Base-by-base conservation (phyloP, 192 early-diverging fungal species). In the Podila minutissima region DNA sequence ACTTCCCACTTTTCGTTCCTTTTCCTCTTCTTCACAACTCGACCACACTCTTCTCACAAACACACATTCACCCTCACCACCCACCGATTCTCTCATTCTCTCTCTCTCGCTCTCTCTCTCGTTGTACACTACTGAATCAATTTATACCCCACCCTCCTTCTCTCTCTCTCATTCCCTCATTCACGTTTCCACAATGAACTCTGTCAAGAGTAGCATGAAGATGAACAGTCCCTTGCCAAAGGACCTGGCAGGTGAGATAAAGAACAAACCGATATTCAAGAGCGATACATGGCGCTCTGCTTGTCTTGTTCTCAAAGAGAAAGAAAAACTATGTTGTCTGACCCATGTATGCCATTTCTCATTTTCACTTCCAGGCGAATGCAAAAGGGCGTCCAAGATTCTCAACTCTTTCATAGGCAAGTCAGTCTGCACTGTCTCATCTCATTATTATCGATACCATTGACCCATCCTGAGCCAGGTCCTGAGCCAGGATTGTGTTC, bases 391-490 rank as follows among this genome's bases (percentile, higher is more conserved):
- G 1, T 67, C 87, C 38, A 86, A 86, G 68, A 88, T 88, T 55
- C 73, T 88, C 26, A 86, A 88, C 60, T 84, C 83, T 71, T 88
- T 88, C 32, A 73, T 88, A 59, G 86, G 86, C 82, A 85, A 72
- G 74, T 75, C 33, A 9, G 4, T 59, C 26, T 46, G 53, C 1
- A 55, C 53, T 24, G 4, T 19, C 24, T 61, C 38, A 9, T 41
- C 35, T 41, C 35, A 12, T 17, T 60, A n/a, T 38, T 28, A 32
- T 58, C 26, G 49, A 46, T 17, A 17, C 41, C 12, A 46, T 46
- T 46, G 41, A 4, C 13, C 15, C 41, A 46, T 46, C 12, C 3
- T 3, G 15, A 11, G 15, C 41, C 41, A 46, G 41, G 41, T 46
- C 12, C 3, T 3, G 15, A 11, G 15, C 41, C 41, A 46, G 41